phyloP scores from a whole-genome alignment of 225 moss, liverwort and hornwort species.

The Climacium dendroides region DNA sequence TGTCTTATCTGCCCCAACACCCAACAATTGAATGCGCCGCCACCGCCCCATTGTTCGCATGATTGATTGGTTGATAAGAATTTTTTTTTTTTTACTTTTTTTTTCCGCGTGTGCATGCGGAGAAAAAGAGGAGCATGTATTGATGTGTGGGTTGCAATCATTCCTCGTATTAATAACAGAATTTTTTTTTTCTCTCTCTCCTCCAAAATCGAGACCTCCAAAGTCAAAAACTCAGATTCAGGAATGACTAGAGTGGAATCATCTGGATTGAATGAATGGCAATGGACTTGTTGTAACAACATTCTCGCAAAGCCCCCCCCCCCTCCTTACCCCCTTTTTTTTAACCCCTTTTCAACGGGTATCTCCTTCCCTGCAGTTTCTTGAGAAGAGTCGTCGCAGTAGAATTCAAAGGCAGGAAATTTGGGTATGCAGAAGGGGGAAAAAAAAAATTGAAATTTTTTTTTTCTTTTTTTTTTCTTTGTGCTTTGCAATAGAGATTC shows the following conservation, averaged over 20 bases:
- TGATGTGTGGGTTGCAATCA: neutral
- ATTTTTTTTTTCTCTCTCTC: neutral
- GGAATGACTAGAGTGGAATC: neutral
- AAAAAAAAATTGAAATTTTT: no score
- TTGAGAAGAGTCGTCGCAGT: rapidly evolving
- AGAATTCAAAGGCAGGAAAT: neutral
- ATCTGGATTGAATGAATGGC: neutral
- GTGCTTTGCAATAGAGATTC: no score
- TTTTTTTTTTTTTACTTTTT: no score
- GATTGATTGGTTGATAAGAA: neutral
- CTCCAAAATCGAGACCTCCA: rapidly evolving
- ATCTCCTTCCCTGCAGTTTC: neutral
- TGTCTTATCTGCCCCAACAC: neutral
- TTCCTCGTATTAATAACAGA: neutral
- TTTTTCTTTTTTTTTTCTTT: no score
- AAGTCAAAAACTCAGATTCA: neutral
- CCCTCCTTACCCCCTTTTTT: rapidly evolving
- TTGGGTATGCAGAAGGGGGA: no score
- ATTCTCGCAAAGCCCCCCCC: neutral
- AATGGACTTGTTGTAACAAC: neutral
- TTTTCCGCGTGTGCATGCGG: no score
- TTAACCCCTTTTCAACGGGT: neutral
- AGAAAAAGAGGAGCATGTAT: neutral
- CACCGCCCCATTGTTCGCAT: neutral
- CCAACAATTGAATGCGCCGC: neutral